A percentile compares a stretch with the other conserved stretches of the same genome.
These are phyloP conservation scores for Suillus discolor DNA, from an alignment of 768 basidiomycete species.

Conservation along the genomic window DNA sequence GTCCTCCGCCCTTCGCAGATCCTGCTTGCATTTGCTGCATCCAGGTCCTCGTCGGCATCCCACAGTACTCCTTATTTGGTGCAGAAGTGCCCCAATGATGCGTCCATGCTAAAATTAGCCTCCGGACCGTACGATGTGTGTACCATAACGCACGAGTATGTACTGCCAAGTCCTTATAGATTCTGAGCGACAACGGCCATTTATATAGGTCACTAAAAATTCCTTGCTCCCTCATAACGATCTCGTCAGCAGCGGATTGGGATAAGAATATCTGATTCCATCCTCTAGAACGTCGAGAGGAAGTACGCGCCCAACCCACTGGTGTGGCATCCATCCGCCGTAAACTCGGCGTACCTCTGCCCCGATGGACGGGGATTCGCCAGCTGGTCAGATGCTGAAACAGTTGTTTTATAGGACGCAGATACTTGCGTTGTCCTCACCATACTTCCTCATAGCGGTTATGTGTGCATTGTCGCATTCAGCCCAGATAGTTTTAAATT, in stretches of 20 bases:
- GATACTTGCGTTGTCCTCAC: not conserved
- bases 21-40: not conserved
- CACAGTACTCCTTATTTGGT: not conserved
- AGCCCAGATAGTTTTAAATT: conserved; percentile 21
- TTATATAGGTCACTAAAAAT: not conserved
- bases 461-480: conserved; percentile 23
- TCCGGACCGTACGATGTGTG: not conserved
- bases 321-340: too few species aligned
- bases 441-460: conserved; percentile 9
- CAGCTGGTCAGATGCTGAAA: not conserved
- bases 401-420: not conserved
- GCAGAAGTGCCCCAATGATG: not conserved
- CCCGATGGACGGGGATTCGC: not conserved
- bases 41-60: not conserved
- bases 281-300: too few species aligned
- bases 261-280: too few species aligned
- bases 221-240: not conserved
- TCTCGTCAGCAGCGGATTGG: not conserved
- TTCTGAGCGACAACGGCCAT: not conserved
- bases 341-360: too few species aligned
- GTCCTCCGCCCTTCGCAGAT: not conserved
- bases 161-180: not conserved
- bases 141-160: not conserved
- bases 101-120: not conserved
- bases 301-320: too few species aligned